Percentiles rank a stretch among this genome's conserved stretches.
Evolutionary conservation across 169 alveolate genomes (phyloP).

Genomic region (Babesia bovis): DNA sequence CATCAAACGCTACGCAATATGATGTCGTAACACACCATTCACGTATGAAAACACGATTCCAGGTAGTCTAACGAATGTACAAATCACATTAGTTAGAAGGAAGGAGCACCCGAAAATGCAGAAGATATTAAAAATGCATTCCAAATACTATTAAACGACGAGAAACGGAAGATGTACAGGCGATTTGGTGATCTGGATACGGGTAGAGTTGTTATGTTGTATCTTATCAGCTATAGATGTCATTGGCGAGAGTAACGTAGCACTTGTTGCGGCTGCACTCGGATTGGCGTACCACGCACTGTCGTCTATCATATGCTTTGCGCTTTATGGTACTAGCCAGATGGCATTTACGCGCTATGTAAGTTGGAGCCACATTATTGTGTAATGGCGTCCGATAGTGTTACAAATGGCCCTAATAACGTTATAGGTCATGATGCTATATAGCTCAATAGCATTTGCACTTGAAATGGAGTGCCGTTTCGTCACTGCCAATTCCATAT

Average conservation of each 20-base stretch:
- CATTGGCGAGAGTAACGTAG: constrained; percentile 17
- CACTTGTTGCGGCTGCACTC: constrained; percentile 29
- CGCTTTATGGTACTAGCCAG: constrained; percentile 8
- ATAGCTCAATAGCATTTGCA: constrained; percentile 51
- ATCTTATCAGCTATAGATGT: not conserved
- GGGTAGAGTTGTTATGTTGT: not conserved
- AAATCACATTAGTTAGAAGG: not conserved
- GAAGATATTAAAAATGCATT: constrained; percentile 38
- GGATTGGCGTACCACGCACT: constrained; percentile 46
- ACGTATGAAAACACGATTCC: not conserved
- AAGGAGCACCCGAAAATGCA: constrained; percentile 23
- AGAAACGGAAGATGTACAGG: constrained; percentile 26
- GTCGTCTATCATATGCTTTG: constrained; percentile 40
- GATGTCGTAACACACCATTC: constrained; percentile 32
- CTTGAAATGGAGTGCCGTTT: constrained; percentile 60
- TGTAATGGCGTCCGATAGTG: not conserved
- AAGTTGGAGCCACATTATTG: not conserved
- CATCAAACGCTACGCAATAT: constrained; percentile 39
- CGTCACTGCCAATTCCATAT: not conserved
- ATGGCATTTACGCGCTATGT: constrained; percentile 39
- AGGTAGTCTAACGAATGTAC: constrained; percentile 8
- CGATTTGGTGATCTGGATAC: constrained; percentile 36
- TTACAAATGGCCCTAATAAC: not conserved
- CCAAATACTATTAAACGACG: constrained; percentile 39
- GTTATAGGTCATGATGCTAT: constrained; percentile 31